Percentiles rank a stretch among this genome's conserved stretches.
These are phyloP conservation scores for Bodo saltans DNA, from an alignment of 78 protist species.

Conservation along the genomic window DNA sequence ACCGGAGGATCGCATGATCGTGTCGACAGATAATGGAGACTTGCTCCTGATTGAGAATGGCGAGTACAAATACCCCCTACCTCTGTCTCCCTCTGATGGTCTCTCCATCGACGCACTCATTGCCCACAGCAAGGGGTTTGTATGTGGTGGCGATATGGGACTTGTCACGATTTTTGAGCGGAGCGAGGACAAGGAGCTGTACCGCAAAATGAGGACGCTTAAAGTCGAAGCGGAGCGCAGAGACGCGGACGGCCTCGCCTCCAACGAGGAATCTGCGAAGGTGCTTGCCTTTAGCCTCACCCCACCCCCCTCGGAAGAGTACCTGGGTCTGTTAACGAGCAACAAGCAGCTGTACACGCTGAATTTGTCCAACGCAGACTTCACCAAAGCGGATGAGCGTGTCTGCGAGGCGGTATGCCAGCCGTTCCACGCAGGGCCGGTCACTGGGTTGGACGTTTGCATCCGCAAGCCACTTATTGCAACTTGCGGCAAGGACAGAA, in stretches of 20 bases:
- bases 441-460: constrained; percentile 55
- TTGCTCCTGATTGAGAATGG: constrained; percentile 41
- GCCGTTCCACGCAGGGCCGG: constrained; percentile 13
- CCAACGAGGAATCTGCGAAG: too few relatives aligned
- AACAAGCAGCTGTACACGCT: constrained; percentile 35
- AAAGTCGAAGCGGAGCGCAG: constrained; percentile 6
- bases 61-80: constrained; percentile 26
- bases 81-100: constrained; percentile 20
- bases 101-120: constrained; percentile 24
- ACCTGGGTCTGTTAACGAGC: constrained; percentile 26
- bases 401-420: constrained; percentile 23
- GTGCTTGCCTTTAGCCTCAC: not conserved
- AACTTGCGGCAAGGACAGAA: constrained; percentile 39
- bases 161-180: constrained; percentile 30
- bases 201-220: not conserved
- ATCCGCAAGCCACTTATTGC: constrained; percentile 63
- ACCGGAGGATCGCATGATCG: constrained; percentile 40
- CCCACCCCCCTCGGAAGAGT: constrained; percentile 45
- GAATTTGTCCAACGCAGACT: constrained; percentile 41
- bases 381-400: constrained; percentile 33
- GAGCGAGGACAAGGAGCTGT: constrained; percentile 16
- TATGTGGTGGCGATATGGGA: constrained; percentile 46
- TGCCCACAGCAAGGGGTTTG: constrained; percentile 42
- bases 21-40: constrained; percentile 51
- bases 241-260: not conserved